These are phyloP conservation scores for Microdochium paspali DNA, from an alignment of 2,329 filamentous ascomycete species.

Conservation along the genomic window DNA sequence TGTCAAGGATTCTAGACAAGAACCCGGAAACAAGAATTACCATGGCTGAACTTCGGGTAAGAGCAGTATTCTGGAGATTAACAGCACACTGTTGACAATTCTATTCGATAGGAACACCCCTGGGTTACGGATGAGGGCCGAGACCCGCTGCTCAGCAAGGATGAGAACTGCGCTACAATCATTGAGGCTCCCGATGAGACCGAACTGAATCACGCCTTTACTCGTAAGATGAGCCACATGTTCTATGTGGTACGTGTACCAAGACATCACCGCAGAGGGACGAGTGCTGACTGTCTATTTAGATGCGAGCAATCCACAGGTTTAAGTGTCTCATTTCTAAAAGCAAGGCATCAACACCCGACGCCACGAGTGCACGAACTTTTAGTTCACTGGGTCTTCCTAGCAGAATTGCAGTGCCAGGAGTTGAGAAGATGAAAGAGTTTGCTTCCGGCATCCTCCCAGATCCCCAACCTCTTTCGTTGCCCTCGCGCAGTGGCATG, in stretches of 20 bases:
- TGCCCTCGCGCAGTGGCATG: constrained; percentile 5
- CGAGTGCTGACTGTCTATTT: constrained; percentile 4
- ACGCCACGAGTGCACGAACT: constrained; percentile 24
- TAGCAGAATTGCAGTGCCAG: constrained; percentile 4
- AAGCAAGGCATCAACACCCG: constrained; percentile 20
- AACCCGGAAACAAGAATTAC: constrained; percentile 74
- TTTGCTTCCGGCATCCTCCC: constrained; percentile 1
- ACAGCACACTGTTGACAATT: constrained; percentile 6
- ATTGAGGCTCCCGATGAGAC: constrained; percentile 80
- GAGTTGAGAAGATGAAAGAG: neutral
- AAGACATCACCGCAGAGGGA: constrained; percentile 1
- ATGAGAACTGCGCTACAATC: constrained; percentile 77
- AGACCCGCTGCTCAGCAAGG: constrained; percentile 68
- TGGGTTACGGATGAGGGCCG: constrained; percentile 81
- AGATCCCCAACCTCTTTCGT: constrained; percentile 8
- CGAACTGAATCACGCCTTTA: constrained; percentile 86
- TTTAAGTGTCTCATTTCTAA: constrained; percentile 69
- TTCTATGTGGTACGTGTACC: constrained; percentile 61
- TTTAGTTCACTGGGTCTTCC: constrained; percentile 9
- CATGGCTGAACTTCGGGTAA: constrained; percentile 73
- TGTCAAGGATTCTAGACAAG: constrained; percentile 70
- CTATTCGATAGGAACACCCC: constrained; percentile 59
- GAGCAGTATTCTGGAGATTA: constrained; percentile 14
- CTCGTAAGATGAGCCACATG: constrained; percentile 77
- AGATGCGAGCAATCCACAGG: constrained; percentile 85